Conservation (phyloP, 306 rosid species). For the Fragaria ananassa region DNA sequence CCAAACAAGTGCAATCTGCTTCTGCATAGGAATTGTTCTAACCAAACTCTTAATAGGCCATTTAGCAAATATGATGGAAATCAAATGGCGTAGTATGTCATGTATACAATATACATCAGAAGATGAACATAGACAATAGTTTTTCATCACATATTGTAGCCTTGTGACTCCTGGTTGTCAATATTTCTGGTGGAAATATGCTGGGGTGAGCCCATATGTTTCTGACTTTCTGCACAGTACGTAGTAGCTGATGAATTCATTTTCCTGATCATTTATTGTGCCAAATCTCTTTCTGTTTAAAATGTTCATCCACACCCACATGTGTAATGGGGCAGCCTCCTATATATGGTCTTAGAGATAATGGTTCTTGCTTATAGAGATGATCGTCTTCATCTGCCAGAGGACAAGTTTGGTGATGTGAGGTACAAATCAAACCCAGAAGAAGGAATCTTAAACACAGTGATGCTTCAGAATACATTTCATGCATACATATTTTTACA, state of each 20-base stretch:
- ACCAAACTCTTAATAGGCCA: neutral
- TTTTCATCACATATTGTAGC: neutral
- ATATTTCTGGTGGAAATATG: neutral
- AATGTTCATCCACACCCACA: neutral
- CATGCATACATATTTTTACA: neutral
- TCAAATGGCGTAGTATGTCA: neutral
- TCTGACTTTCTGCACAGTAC: neutral
- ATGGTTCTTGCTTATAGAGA: neutral
- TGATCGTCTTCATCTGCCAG: neutral
- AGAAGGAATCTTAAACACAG: neutral
- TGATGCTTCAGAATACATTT: neutral
- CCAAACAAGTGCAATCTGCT: neutral
- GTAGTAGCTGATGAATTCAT: neutral
- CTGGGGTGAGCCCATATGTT: neutral
- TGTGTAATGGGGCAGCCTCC: slow-evolving; percentile 6
- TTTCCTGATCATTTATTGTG: neutral
- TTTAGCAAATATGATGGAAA: neutral
- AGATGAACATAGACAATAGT: neutral
- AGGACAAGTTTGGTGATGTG: neutral
- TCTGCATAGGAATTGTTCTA: neutral
- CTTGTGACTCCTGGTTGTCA: neutral
- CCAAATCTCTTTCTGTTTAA: neutral
- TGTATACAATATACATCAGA: neutral
- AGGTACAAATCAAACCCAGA: neutral
- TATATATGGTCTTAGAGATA: neutral